Evolutionary conservation across 148 eudicot genomes (phyloP).

Genomic region (Euryodendron excelsum): DNA sequence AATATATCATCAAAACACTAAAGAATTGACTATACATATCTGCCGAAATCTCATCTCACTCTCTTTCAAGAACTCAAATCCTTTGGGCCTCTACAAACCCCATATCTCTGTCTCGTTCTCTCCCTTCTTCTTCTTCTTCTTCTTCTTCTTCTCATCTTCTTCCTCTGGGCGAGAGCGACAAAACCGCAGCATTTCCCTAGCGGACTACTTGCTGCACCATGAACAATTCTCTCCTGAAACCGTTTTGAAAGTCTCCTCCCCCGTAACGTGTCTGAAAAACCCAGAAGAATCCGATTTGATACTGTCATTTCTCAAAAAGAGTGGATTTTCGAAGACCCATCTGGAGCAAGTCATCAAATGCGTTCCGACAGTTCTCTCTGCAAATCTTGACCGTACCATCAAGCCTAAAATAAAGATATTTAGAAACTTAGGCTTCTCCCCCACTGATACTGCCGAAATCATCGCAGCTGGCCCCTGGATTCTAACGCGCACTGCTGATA

Average conservation of each 20-base stretch:
- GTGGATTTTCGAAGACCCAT: constrained; percentile 21
- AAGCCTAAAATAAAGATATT: not conserved
- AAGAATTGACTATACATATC: not conserved
- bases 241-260: constrained; percentile 13
- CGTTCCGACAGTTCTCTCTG: constrained; percentile 8
- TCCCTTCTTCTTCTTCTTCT: too few species aligned
- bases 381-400: not conserved
- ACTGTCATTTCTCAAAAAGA: constrained; percentile 16
- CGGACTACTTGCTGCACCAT: constrained; percentile 19
- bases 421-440: not conserved
- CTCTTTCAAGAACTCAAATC: not conserved
- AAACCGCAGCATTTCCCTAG: not conserved
- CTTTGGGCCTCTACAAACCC: not conserved
- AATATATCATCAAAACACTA: not conserved
- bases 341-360: constrained; percentile 15
- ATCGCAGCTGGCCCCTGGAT: constrained; percentile 12
- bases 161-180: not conserved
- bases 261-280: not conserved
- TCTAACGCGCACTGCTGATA: not conserved
- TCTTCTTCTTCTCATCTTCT: too few species aligned
- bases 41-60: constrained; percentile 8
- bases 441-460: constrained; percentile 1
- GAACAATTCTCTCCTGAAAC: constrained; percentile 24
- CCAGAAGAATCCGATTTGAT: constrained; percentile 5
- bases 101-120: not conserved